These are phyloP conservation scores for Monilinia vaccinii-corymbosi DNA, from an alignment of 2,329 filamentous ascomycete genomes.

Conservation along the genomic window DNA sequence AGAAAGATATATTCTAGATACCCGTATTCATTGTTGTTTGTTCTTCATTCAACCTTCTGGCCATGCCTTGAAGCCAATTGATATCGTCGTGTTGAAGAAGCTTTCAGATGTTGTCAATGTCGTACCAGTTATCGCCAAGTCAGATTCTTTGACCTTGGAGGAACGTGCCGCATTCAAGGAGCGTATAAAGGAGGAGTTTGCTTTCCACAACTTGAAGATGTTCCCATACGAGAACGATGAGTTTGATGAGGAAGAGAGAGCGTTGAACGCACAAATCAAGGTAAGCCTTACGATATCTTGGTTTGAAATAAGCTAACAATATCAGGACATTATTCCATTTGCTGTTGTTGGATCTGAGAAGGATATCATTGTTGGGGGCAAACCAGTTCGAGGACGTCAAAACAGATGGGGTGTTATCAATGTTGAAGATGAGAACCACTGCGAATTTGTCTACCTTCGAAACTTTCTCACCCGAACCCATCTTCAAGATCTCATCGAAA, in stretches of 20 bases:
- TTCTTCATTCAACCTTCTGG: constrained; percentile 99
- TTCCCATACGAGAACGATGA: constrained; percentile 99
- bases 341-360: constrained; percentile 97
- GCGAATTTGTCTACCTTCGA: constrained; percentile 96
- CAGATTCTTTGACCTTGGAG: constrained; percentile 90
- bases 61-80: constrained; percentile 96
- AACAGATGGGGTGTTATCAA: constrained; percentile 99
- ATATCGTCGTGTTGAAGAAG: constrained; percentile 99
- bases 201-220: constrained; percentile 99
- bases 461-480: constrained; percentile 98
- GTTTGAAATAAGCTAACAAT: constrained; percentile 28
- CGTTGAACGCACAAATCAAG: constrained; percentile 93
- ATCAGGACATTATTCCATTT: constrained; percentile 84
- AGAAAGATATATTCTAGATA: constrained; percentile 98
- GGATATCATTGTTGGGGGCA: constrained; percentile 93
- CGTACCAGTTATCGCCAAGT: constrained; percentile 97
- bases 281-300: constrained; percentile 37
- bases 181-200: constrained; percentile 98
- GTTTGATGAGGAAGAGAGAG: constrained; percentile 92
- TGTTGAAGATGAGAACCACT: constrained; percentile 98
- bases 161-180: constrained; percentile 97
- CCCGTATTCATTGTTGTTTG: constrained; percentile 96
- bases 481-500: constrained; percentile 97
- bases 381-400: constrained; percentile 94
- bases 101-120: constrained; percentile 98